Percentiles rank a stretch among this genome's conserved stretches.
phyloP scores from a whole-genome alignment of 2,329 filamentous ascomycete genomes.

The Colletotrichum godetiae region DNA sequence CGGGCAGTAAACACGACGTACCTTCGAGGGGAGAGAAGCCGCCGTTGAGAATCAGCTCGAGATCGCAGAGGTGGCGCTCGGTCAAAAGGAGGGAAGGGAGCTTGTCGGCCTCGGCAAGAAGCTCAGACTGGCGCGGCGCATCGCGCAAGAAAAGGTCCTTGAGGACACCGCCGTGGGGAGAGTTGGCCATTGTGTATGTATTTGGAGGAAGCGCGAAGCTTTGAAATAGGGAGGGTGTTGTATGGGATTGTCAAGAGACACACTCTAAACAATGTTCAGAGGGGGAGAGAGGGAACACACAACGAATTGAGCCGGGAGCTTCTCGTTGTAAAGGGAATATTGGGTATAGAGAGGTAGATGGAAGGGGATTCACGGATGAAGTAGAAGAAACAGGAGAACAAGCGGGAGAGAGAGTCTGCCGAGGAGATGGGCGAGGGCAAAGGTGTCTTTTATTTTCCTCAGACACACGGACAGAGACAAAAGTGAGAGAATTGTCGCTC shows the following conservation, averaged over 20 bases:
- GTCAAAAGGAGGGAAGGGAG: slow-evolving; percentile 86
- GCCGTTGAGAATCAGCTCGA: slow-evolving; percentile 96
- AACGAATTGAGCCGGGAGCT: slow-evolving; percentile 25
- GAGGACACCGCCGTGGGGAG: slow-evolving; percentile 90
- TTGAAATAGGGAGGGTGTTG: neutral
- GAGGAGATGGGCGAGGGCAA: slow-evolving; percentile 19
- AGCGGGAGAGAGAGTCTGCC: neutral
- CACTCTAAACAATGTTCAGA: slow-evolving; percentile 3
- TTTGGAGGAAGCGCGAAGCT: neutral
- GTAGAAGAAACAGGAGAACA: neutral
- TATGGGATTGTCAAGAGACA: neutral
- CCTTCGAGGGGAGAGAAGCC: slow-evolving; percentile 98
- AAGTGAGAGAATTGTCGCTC: slow-evolving; percentile 19
- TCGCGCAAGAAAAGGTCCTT: slow-evolving; percentile 98
- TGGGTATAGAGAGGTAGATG: neutral
- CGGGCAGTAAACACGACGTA: slow-evolving; percentile 54
- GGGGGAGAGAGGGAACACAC: slow-evolving; percentile 6
- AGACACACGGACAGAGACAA: neutral
- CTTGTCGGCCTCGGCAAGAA: slow-evolving; percentile 84
- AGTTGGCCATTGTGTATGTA: slow-evolving; percentile 69
- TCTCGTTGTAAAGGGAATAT: neutral
- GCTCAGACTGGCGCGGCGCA: slow-evolving; percentile 82
- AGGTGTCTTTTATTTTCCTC: slow-evolving; percentile 32
- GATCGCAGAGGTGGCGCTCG: slow-evolving; percentile 96
- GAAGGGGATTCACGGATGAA: slow-evolving; percentile 6